Evolutionary conservation across 306 rosid genomes (phyloP).

Genomic region (Canavalia gladiata): DNA sequence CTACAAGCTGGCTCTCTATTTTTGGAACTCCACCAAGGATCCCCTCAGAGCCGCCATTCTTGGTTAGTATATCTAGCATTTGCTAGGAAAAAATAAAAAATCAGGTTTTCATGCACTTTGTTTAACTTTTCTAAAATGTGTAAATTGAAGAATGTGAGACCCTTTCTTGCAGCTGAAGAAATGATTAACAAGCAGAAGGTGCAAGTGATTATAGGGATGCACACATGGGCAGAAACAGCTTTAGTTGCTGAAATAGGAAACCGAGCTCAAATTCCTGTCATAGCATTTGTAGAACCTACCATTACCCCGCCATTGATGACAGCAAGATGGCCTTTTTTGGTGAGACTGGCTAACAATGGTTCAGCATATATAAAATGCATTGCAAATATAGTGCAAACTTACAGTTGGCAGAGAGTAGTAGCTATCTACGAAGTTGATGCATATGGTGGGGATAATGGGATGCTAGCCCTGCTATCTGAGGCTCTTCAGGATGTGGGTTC

Average conservation of each 20-base stretch:
- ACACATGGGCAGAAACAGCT: conserved; percentile 66
- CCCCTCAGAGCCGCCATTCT: conserved; percentile 35
- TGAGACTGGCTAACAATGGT: conserved; percentile 54
- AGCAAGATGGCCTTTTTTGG: conserved; percentile 64
- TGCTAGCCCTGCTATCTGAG: conserved; percentile 61
- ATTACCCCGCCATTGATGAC: conserved; percentile 52
- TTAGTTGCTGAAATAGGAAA: conserved; percentile 65
- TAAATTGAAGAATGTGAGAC: neutral
- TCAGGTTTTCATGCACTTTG: neutral
- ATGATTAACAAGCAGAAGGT: conserved; percentile 54
- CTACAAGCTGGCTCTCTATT: conserved; percentile 52
- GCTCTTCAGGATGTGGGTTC: conserved; percentile 64
- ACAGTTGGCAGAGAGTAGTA: conserved; percentile 62
- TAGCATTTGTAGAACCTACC: conserved; percentile 64
- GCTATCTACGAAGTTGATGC: conserved; percentile 65
- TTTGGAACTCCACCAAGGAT: conserved; percentile 35
- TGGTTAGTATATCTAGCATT: conserved; percentile 50
- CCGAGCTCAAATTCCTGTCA: conserved; percentile 59
- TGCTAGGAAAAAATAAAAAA: neutral
- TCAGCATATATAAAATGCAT: conserved; percentile 54
- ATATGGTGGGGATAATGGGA: conserved; percentile 64
- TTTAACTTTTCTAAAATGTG: neutral
- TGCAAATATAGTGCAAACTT: conserved; percentile 54
- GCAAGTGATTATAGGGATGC: conserved; percentile 66
- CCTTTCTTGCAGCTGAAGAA: conserved; percentile 57